Conservation (phyloP, 257 asterid genomes). For the Solanum etuberosum region DNA sequence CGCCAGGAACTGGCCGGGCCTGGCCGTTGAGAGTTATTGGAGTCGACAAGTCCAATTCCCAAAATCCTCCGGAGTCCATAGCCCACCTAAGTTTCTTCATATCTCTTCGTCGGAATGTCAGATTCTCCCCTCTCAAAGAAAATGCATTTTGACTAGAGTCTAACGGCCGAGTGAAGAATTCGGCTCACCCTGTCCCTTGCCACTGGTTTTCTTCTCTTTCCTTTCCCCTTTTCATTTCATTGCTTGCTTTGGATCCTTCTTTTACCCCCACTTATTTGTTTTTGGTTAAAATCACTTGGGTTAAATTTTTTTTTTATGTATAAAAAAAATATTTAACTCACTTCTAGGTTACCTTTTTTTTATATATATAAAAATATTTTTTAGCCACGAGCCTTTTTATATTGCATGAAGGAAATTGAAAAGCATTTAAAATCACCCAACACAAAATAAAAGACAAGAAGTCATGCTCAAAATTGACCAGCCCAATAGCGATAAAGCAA, state of each 20-base stretch:
- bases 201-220: neutral
- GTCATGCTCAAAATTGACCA: no score
- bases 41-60: slow-evolving; percentile 74
- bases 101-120: neutral
- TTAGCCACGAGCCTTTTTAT: no score
- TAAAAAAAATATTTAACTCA: no score
- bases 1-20: slow-evolving; percentile 50
- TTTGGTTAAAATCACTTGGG: neutral
- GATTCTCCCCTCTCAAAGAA: neutral
- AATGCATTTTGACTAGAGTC: neutral
- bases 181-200: neutral
- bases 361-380: no score
- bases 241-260: no score
- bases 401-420: no score
- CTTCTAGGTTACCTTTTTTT: no score
- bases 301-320: no score
- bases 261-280: neutral
- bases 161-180: neutral
- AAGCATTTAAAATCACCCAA: no score
- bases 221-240: neutral
- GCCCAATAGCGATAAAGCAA: no score
- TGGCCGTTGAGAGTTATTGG: slow-evolving; percentile 60
- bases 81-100: slow-evolving; percentile 83
- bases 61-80: slow-evolving; percentile 52
- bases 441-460: no score